These are phyloP conservation scores for Saccharomycopsis synnaedendra DNA, from an alignment of 805 yeast species.

Conservation along the genomic window DNA sequence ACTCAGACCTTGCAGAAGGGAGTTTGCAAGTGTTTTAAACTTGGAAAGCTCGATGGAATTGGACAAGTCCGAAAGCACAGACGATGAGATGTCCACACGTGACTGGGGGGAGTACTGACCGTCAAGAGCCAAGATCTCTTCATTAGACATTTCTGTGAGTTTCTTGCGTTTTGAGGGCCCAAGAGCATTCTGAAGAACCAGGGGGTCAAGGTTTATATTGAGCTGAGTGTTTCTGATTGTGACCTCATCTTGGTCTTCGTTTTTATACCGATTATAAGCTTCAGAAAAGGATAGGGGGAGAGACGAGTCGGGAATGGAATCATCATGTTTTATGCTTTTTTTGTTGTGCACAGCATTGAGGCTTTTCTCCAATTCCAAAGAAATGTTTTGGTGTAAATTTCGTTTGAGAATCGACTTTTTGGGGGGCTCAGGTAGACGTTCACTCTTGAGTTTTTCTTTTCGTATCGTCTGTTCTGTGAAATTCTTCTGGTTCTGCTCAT, in stretches of 20 bases:
- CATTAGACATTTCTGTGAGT: slow-evolving; percentile 17
- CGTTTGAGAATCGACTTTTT: slow-evolving; percentile 11
- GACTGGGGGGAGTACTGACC: slow-evolving; percentile 1
- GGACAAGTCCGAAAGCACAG: slow-evolving; percentile 9
- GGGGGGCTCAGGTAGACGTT: slow-evolving; percentile 12
- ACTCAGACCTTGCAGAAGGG: not conserved
- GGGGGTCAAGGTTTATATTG: slow-evolving; percentile 10
- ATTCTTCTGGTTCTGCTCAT: slow-evolving; percentile 7
- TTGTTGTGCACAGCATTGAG: not conserved
- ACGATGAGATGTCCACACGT: not conserved
- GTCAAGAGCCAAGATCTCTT: slow-evolving; percentile 15
- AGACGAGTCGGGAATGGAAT: not conserved
- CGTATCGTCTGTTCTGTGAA: slow-evolving; percentile 5
- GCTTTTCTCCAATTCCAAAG: slow-evolving; percentile 1
- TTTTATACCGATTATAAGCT: slow-evolving; percentile 12
- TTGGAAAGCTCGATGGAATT: slow-evolving; percentile 13
- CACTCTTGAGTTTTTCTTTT: slow-evolving; percentile 12
- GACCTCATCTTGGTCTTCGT: slow-evolving; percentile 14
- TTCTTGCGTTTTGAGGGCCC: slow-evolving; percentile 3
- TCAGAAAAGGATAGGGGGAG: slow-evolving; percentile 5
- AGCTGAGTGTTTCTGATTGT: slow-evolving; percentile 16
- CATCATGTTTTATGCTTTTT: not conserved
- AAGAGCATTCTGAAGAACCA: not conserved
- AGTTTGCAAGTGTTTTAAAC: slow-evolving; percentile 6
- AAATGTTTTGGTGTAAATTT: not conserved